These are phyloP conservation scores for Phytophthora cryptogea DNA, from an alignment of 352 stramenopile genomes.

Conservation along the genomic window DNA sequence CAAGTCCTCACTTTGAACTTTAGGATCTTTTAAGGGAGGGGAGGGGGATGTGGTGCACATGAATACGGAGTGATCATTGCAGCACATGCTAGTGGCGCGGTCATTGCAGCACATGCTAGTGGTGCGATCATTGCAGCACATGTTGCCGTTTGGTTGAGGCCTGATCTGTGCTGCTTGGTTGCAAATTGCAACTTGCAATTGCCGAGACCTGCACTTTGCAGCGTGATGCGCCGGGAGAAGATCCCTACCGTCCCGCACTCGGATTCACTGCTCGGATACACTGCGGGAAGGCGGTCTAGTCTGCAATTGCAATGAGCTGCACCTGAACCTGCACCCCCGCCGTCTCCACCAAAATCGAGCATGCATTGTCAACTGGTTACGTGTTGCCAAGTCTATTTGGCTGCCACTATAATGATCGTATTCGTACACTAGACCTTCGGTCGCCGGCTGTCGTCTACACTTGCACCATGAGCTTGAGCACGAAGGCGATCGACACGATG, in stretches of 20 bases:
- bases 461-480: constrained; percentile 20
- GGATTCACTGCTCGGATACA: background rate
- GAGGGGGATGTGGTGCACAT: background rate
- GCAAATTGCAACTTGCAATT: too few species aligned
- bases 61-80: background rate
- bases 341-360: constrained; percentile 15
- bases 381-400: constrained; percentile 14
- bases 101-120: background rate
- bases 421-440: constrained; percentile 31
- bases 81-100: background rate
- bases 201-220: background rate
- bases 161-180: background rate
- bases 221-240: background rate
- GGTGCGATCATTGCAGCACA: background rate
- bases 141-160: background rate
- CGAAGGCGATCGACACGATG: constrained; percentile 23
- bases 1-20: background rate
- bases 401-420: constrained; percentile 30
- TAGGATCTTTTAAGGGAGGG: constrained; percentile 8
- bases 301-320: background rate
- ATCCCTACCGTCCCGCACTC: background rate
- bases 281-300: background rate
- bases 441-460: constrained; percentile 22
- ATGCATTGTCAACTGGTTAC: constrained; percentile 23
- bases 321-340: background rate